Evolutionary conservation across 805 yeast genomes (phyloP), one percentile per base, ranked within the genome.

Genomic region (Pichia californica): DNA sequence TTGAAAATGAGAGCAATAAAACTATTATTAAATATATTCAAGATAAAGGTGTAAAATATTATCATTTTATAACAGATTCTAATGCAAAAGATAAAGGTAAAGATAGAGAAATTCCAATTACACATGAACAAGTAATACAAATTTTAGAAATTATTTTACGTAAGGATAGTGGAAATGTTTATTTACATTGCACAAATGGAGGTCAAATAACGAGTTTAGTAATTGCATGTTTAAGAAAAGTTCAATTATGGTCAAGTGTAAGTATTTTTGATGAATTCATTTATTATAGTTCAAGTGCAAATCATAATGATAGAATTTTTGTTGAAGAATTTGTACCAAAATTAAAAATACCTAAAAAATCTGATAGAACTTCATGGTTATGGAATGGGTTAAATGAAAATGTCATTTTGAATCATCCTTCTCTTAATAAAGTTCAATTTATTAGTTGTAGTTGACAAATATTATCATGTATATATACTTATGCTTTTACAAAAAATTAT

Each of bases 181-280:
- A 84, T 58, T 60, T 91, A 5, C 96, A 91, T 62, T 91, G 98
- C 61, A 66, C 81, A 21, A 89, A 88, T 57, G 98, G 97, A 0
- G 88, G 95, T 9, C 88, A 87, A 50, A 83, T 86, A 2, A 86
- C 95, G 0, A 77, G 91, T 20, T 67, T 93, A 36, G 78, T 87
- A 1, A 74, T 91, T 20, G 98, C 96, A 4, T 88, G 97, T 58
- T 64, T 88, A 31, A 65, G 99, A 29, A 85, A 85, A 52, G 64
- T 85, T 16, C 83, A 87, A 21, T 78, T 83, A 52, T 93, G 99
- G 99, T 81, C 93, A 9, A 75, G 85, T 7, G 86, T 88, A 3
- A 81, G 96, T 0, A 88, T 91, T 13, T 78, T 85, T 53, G 86
- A 82, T 50, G 99, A 91, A 63, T 89, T 84, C 55, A 73, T 83